Conservation (phyloP, 768 basidiomycete species). For the Cystobasidium onofrii region DNA sequence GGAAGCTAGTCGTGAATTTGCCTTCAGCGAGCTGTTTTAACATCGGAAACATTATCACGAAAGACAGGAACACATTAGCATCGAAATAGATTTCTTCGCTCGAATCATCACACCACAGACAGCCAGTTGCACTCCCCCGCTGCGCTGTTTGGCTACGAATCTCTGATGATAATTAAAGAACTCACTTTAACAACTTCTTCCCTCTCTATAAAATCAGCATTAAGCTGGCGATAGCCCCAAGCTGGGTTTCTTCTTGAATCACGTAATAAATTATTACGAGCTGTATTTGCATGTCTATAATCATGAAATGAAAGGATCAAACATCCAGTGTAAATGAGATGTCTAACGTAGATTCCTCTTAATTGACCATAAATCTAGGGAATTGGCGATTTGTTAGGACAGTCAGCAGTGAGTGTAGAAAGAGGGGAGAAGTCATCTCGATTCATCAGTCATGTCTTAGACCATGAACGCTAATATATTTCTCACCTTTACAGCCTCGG, state of each 20-base stretch:
- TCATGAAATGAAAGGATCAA: conserved; percentile 22
- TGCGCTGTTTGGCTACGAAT: not conserved
- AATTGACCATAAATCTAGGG: conserved; percentile 13
- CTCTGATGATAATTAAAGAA: not conserved
- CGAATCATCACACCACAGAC: no score
- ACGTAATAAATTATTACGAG: not conserved
- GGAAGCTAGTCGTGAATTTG: not conserved
- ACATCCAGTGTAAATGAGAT: not conserved
- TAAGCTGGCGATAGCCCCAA: conserved; percentile 1
- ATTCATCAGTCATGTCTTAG: no score
- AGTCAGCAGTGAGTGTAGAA: not conserved
- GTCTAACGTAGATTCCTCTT: conserved; percentile 11
- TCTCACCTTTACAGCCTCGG: not conserved
- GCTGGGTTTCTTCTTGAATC: not conserved
- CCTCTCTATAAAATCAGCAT: not conserved
- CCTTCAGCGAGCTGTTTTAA: conserved; percentile 13
- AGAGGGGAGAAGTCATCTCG: no score
- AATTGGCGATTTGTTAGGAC: not conserved
- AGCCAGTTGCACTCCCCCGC: no score
- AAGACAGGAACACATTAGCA: no score
- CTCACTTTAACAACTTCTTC: conserved; percentile 7
- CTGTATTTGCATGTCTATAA: not conserved
- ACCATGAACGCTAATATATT: not conserved
- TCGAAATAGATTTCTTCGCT: no score
- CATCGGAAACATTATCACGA: no score